Conservation (phyloP, 495 filamentous ascomycete genomes). For the Chlorociboria aeruginascens region DNA sequence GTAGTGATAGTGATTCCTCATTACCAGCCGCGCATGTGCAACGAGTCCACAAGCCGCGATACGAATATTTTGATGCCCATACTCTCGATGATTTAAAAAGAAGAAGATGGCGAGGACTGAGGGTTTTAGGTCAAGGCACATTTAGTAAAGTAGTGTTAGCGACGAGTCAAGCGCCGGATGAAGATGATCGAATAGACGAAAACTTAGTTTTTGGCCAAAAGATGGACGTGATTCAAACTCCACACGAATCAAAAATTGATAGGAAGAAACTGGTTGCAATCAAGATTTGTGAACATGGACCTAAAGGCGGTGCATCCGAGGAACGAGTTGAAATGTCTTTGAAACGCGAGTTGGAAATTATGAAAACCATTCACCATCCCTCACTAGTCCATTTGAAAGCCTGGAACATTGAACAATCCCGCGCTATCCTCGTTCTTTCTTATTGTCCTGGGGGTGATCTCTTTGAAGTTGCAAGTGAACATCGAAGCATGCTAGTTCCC, state of each 20-base stretch:
- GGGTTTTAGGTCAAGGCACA: constrained; percentile 78
- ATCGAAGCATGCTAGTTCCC: constrained; percentile 50
- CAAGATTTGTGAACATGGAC: constrained; percentile 90
- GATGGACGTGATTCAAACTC: constrained; percentile 20
- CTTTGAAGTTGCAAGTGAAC: constrained; percentile 75
- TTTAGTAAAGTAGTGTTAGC: constrained; percentile 91
- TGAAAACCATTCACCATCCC: constrained; percentile 76
- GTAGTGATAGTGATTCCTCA: constrained; percentile 28
- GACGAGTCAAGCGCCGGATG: constrained; percentile 39
- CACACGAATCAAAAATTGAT: constrained; percentile 21
- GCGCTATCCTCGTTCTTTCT: constrained; percentile 73
- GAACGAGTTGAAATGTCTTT: constrained; percentile 83
- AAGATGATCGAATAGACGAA: constrained; percentile 32
- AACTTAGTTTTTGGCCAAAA: constrained; percentile 10
- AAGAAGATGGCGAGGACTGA: constrained; percentile 63
- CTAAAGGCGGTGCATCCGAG: constrained; percentile 77
- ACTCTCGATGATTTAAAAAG: constrained; percentile 42
- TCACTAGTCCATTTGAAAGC: constrained; percentile 83
- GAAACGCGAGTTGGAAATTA: constrained; percentile 88
- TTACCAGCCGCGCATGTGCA: constrained; percentile 10
- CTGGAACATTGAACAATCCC: constrained; percentile 67
- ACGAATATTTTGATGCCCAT: constrained; percentile 52
- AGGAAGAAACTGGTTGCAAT: constrained; percentile 74
- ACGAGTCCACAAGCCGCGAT: constrained; percentile 20
- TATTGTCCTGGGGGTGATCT: constrained; percentile 93